These are phyloP conservation scores for Pythium guiyangense DNA, from an alignment of 352 stramenopile species.

Conservation along the genomic window DNA sequence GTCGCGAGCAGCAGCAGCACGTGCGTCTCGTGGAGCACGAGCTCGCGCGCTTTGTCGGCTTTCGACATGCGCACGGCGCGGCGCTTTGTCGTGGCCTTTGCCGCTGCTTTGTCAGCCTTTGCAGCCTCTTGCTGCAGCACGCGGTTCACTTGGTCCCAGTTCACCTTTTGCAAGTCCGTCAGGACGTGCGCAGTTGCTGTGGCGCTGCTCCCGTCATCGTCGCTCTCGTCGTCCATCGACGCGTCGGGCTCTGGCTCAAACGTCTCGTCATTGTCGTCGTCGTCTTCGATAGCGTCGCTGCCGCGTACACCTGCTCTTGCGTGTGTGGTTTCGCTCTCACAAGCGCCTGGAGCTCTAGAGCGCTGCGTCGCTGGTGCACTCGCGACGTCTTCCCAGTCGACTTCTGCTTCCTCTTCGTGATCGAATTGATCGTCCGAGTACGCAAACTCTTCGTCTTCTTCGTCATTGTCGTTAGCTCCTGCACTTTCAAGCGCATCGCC, in stretches of 20 bases:
- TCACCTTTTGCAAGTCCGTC: constrained; percentile 36
- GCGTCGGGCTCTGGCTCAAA: constrained; percentile 12
- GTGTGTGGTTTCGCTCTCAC: background rate
- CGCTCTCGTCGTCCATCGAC: constrained; percentile 6
- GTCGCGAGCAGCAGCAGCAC: constrained; percentile 54
- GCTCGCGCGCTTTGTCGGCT: constrained; percentile 55
- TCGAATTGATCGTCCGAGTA: constrained; percentile 48
- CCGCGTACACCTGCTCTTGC: background rate
- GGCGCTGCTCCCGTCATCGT: constrained; percentile 9
- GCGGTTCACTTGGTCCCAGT: constrained; percentile 70
- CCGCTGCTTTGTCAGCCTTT: constrained; percentile 10
- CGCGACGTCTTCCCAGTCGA: constrained; percentile 63
- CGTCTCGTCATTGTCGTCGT: constrained; percentile 4
- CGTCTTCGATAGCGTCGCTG: background rate
- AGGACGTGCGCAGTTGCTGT: background rate
- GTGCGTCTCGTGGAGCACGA: constrained; percentile 64
- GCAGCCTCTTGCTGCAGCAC: constrained; percentile 29
- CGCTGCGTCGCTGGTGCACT: background rate
- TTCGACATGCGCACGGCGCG: constrained; percentile 54
- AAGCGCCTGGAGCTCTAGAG: background rate
- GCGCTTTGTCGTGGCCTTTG: constrained; percentile 17
- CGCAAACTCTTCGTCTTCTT: constrained; percentile 45
- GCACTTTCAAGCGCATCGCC: background rate
- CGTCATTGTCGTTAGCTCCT: constrained; percentile 5
- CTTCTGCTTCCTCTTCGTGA: constrained; percentile 38